These are phyloP conservation scores for Populus euphratica DNA, from an alignment of 345 rosid species.

Conservation along the genomic window DNA sequence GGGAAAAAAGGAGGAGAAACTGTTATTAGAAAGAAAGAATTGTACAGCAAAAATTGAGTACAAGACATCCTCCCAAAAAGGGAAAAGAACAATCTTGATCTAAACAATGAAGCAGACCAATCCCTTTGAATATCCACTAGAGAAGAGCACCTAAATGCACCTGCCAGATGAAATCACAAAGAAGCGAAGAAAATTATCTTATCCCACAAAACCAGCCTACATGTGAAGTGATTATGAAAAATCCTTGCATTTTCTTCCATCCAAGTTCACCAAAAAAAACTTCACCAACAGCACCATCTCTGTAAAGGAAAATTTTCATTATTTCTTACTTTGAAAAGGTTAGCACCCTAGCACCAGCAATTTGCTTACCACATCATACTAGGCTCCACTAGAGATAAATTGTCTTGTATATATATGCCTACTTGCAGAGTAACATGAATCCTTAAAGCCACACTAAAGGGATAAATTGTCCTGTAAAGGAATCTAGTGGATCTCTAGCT, in stretches of 20 bases:
- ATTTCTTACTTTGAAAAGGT: background rate
- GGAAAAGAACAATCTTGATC: background rate
- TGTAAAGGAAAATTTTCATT: background rate
- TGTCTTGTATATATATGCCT: background rate
- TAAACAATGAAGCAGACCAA: background rate
- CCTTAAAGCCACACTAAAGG: background rate
- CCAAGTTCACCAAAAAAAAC: background rate
- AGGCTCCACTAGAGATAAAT: background rate
- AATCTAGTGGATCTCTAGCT: background rate
- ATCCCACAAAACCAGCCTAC: background rate
- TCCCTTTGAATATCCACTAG: background rate
- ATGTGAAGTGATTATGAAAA: background rate
- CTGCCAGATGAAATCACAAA: background rate
- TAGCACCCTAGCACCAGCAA: background rate
- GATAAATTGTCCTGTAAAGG: background rate
- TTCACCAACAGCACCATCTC: background rate
- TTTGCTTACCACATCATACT: background rate
- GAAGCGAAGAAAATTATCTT: background rate
- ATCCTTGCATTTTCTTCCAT: background rate
- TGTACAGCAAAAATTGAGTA: background rate
- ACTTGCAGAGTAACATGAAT: background rate
- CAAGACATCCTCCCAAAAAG: background rate
- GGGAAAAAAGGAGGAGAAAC: background rate
- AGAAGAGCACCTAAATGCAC: background rate
- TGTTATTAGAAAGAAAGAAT: background rate